Conservation (phyloP, 768 basidiomycete genomes). For the Gyrodon lividus region DNA sequence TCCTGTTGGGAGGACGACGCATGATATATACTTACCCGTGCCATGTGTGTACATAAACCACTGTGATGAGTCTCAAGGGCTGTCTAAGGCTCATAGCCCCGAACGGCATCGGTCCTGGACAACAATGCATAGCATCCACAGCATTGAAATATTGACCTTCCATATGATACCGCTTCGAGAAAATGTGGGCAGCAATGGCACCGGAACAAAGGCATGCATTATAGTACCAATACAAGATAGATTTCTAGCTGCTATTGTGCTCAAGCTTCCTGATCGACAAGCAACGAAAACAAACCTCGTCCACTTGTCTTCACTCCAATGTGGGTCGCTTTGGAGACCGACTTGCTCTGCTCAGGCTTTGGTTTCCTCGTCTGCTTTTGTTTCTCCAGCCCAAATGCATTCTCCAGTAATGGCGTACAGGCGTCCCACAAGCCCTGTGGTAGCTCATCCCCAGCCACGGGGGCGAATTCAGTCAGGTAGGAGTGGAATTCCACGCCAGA, state of each 20-base stretch:
- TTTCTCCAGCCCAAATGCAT: constrained; percentile 48
- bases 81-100: too few species aligned
- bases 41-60: too few species aligned
- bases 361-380: constrained; percentile 44
- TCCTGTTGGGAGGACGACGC: too few species aligned
- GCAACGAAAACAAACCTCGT: constrained; percentile 39
- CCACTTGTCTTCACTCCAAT: constrained; percentile 8
- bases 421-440: constrained; percentile 46
- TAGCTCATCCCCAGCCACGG: constrained; percentile 21
- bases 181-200: too few species aligned
- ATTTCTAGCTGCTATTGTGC: not conserved
- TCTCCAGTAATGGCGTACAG: constrained; percentile 43
- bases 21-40: too few species aligned
- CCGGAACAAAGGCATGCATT: not conserved
- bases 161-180: too few species aligned
- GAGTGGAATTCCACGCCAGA: constrained; percentile 64
- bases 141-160: too few species aligned
- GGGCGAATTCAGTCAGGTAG: constrained; percentile 38
- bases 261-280: constrained; percentile 40
- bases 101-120: too few species aligned
- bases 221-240: not conserved
- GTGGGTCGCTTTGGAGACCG: constrained; percentile 23
- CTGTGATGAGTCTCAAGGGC: too few species aligned
- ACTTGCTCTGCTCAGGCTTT: constrained; percentile 16
- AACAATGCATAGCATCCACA: too few species aligned